phyloP scores from a whole-genome alignment of 192 early-diverging fungal species.

The Backusella mclennaniae region DNA sequence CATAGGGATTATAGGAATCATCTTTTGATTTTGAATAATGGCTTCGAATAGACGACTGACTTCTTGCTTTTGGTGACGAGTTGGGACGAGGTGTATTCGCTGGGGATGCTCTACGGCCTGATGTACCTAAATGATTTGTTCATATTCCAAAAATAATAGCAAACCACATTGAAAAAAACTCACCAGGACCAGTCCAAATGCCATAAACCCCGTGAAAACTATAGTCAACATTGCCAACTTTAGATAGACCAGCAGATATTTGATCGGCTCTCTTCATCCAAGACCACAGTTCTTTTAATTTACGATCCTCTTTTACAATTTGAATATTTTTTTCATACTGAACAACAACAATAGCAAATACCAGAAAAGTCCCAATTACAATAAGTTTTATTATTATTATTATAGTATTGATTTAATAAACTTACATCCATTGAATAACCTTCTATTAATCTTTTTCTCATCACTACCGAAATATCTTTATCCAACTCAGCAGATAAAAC shows the following conservation, averaged over 20 bases:
- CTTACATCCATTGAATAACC: conserved; percentile 82
- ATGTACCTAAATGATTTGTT: background rate
- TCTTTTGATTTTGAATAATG: conserved; percentile 4
- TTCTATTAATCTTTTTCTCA: conserved; percentile 69
- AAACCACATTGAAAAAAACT: background rate
- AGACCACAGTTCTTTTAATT: conserved; percentile 48
- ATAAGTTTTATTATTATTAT: conserved; percentile 15
- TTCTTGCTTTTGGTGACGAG: background rate
- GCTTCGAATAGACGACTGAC: background rate
- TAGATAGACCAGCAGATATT: conserved; percentile 38
- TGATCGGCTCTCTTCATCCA: conserved; percentile 49
- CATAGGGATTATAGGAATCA: background rate
- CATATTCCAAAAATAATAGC: too few relatives aligned
- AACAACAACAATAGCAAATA: background rate
- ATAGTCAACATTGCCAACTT: conserved; percentile 51
- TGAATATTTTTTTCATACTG: conserved; percentile 44
- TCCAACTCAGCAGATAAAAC: conserved; percentile 12
- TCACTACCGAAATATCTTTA: conserved; percentile 77
- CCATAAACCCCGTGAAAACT: conserved; percentile 53
- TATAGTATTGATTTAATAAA: conserved; percentile 29
- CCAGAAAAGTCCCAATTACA: conserved; percentile 27
- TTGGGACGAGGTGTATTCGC: conserved; percentile 11
- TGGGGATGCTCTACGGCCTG: conserved; percentile 23
- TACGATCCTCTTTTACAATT: conserved; percentile 49
- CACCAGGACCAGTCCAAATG: conserved; percentile 39